Evolutionary conservation across 805 yeast genomes (phyloP), one percentile per base, ranked within the genome.

Genomic region (Starmerella lactis-condensi): DNA sequence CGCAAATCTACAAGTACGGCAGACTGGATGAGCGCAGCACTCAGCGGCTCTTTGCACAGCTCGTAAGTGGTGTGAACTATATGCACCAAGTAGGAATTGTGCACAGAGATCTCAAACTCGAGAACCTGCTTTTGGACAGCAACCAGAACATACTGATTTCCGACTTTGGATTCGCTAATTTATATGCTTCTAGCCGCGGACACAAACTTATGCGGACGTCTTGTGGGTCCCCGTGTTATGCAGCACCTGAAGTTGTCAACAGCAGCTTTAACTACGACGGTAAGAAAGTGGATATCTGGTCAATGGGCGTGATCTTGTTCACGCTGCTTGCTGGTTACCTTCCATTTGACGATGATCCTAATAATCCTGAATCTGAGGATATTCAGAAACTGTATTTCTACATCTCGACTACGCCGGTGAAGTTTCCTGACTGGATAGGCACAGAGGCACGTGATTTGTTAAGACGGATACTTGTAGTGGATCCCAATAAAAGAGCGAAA

Each of bases 191-290:
- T 13, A 37, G 45, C 11, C 40, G 40, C 34, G 37, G 37, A 22
- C 24, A 26, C 36, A 93, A 81, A 51, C 58, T 79, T 27, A 89
- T 85, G 96, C 73, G 72, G 50, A 85, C 96, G 1, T 70, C 83
- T 22, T 85, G 98, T 53, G 98, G 98, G 2, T 79, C 93, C 3
- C 98, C 98, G 1, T 85, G 98, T 53, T 85, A 85, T 54, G 98
- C 98, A 0, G 98, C 98, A 1, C 98, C 98, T 0, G 98, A 89
- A 51, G 58, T 89, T 35, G 98, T 89, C 3, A 74, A 82, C 19
- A 75, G 85, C 9, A 67, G 72, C 32, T 82, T 92, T 11, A 28
- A 29, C 29, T 89, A 89, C 51, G 81, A 77, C 43, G 95, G 93
- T 15, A 67, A 81, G 39, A 82, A 81, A 54, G 95, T 81, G 20